These are phyloP conservation scores for Suhomyces sp. DNA, from an alignment of 805 yeast species.

Conservation along the genomic window DNA sequence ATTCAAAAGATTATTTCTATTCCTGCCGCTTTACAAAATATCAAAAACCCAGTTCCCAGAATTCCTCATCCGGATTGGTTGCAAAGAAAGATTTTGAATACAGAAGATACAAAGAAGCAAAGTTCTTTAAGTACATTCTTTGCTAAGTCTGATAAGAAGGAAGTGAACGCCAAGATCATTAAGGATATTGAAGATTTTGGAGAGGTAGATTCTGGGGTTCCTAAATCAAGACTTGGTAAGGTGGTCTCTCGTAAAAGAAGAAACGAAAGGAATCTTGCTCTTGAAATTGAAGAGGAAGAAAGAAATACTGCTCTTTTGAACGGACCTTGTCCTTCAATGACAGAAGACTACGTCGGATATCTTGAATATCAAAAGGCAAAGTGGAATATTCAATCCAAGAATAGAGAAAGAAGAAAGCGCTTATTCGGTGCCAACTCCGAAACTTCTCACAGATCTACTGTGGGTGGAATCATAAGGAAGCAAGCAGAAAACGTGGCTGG, in stretches of 20 bases:
- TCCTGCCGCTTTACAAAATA: constrained; percentile 93
- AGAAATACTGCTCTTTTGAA: constrained; percentile 46
- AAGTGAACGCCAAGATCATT: constrained; percentile 22
- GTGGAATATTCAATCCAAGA: constrained; percentile 79
- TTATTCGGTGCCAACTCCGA: constrained; percentile 70
- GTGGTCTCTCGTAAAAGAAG: constrained; percentile 50
- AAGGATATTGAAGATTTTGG: constrained; percentile 80
- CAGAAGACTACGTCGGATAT: constrained; percentile 65
- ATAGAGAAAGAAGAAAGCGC: constrained; percentile 67
- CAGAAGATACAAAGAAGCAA: constrained; percentile 72
- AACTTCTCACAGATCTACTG: constrained; percentile 53
- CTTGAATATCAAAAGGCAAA: constrained; percentile 77
- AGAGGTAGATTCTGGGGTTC: constrained; percentile 20
- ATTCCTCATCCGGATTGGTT: constrained; percentile 96
- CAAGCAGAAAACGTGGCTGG: constrained; percentile 80
- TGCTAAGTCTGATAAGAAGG: constrained; percentile 39
- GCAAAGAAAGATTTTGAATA: constrained; percentile 55
- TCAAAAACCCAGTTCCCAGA: constrained; percentile 90
- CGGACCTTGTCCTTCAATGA: constrained; percentile 63
- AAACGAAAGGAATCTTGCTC: constrained; percentile 16
- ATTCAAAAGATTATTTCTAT: constrained; percentile 93
- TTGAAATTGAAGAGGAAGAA: constrained; percentile 42
- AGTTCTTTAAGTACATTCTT: constrained; percentile 62
- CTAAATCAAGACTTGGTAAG: constrained; percentile 41
- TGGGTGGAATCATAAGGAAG: constrained; percentile 67